Evolutionary conservation across 306 rosid genomes (phyloP), one percentile per base, ranked within the genome.

Genomic region (Glycyrrhiza uralensis): DNA sequence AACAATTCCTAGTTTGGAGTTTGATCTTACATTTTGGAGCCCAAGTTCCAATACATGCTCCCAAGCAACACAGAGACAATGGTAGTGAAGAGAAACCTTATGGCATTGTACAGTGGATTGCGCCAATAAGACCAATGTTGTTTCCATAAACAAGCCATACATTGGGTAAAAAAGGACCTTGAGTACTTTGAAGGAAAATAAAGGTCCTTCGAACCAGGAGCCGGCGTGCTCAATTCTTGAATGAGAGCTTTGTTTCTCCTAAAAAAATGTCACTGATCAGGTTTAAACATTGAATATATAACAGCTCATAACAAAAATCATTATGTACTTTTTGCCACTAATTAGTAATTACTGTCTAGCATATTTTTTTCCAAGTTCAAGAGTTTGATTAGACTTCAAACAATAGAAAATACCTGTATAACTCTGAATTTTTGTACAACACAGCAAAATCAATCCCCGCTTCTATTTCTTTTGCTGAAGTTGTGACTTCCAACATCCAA

Each of bases 61-160:
- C 89, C 87, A 17, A 85, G 66, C 70, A 85, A 56, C n/a, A 80
- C 13, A 4, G 87, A 67, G 5, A 80, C 45, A 29, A 39, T 17
- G 0, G 61, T 19, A 14, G 87, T 63, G 54, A 44, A 85, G 66
- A 85, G 69, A 75, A 82, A 80, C 52, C 71, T 69, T 29, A 45
- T 18, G 32, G 81, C 87, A 2, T 81, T 85, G 56, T 85, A 80
- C 8, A 7, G 45, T 10, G 83, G 74, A 60, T 85, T 82, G 36
- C 87, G 85, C 89, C 89, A 82, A 35, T 82, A 82, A 12, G 89
- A 85, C 87, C 83, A 80, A 60, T 80, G 75, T 41, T 83, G 87
- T 56, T 86, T 86, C 87, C 90, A 85, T 70, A 85, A 77, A 71
- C 71, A 85, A 80, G 90, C 83, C 49, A 74, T 70, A 80, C 64